phyloP scores from a whole-genome alignment of 768 basidiomycete species.

The Suillus bovinus region DNA sequence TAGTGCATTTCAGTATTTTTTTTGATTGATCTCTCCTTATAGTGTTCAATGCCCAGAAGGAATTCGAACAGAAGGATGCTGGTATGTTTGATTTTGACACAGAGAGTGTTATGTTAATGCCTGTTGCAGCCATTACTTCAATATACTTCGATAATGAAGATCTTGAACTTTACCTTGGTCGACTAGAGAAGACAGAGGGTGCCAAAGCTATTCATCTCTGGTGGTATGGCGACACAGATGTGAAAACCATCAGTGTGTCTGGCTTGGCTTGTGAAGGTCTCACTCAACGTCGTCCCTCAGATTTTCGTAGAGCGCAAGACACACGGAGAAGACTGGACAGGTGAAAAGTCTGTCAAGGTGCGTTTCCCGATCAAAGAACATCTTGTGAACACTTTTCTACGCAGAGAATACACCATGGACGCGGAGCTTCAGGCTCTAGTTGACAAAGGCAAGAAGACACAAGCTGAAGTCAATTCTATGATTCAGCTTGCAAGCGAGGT shows the following conservation, averaged over 20 bases:
- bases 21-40: slow-evolving; percentile 31
- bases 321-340: slow-evolving; percentile 98
- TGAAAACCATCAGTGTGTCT: slow-evolving; percentile 62
- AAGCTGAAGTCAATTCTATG: slow-evolving; percentile 87
- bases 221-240: slow-evolving; percentile 92
- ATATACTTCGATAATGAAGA: too few relatives aligned
- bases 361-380: slow-evolving; percentile 95
- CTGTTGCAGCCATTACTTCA: slow-evolving; percentile 67
- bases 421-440: slow-evolving; percentile 82
- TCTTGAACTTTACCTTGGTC: slow-evolving; percentile 92
- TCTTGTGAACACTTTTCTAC: slow-evolving; percentile 86
- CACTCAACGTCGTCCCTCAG: slow-evolving; percentile 36
- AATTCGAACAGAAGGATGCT: slow-evolving; percentile 83
- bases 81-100: slow-evolving; percentile 47
- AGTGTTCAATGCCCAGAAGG: slow-evolving; percentile 95
- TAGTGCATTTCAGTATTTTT: not conserved
- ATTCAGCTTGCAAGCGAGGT: slow-evolving; percentile 97
- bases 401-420: slow-evolving; percentile 93
- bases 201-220: slow-evolving; percentile 95
- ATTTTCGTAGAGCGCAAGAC: slow-evolving; percentile 90
- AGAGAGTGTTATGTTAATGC: not conserved
- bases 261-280: not conserved
- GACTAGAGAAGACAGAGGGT: slow-evolving; percentile 97
- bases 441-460: slow-evolving; percentile 85
- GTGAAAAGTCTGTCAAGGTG: slow-evolving; percentile 97